Percentiles rank a stretch among this genome's conserved stretches.
phyloP scores from a whole-genome alignment of 2,329 filamentous ascomycete genomes.

The Colletotrichum siamense region DNA sequence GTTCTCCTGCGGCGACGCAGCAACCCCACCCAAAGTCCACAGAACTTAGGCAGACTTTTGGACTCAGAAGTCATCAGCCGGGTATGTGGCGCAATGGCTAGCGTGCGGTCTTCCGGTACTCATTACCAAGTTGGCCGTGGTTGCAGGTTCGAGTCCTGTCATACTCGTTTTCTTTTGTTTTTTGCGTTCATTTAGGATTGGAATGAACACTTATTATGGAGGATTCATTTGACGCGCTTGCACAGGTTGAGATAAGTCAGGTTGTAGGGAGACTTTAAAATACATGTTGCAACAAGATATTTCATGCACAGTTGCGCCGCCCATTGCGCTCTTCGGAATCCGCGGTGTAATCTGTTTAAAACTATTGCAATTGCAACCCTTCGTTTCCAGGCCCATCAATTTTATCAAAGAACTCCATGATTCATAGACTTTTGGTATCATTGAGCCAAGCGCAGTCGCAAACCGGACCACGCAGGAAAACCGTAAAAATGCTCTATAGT shows the following conservation, averaged over 20 bases:
- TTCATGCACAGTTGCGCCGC: neutral
- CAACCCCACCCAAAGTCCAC: neutral
- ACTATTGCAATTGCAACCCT: neutral
- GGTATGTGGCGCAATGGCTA: neutral
- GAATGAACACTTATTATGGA: rapidly evolving
- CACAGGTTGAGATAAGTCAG: neutral
- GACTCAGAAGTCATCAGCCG: rapidly evolving
- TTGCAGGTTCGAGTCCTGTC: slow-evolving; percentile 1
- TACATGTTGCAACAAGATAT: neutral
- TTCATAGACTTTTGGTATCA: neutral
- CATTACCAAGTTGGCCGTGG: neutral
- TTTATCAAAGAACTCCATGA: neutral
- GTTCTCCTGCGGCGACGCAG: rapidly evolving
- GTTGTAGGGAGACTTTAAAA: neutral
- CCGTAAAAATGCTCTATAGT: neutral
- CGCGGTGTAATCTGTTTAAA: neutral
- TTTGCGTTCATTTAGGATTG: neutral
- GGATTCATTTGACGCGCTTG: rapidly evolving
- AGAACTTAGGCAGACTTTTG: neutral
- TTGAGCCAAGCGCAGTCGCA: neutral
- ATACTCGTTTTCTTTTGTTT: neutral
- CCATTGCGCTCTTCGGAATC: neutral
- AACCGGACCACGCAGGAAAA: neutral
- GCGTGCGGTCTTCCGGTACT: neutral
- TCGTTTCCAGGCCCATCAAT: neutral